These are phyloP conservation scores for Parietaria judaica DNA, from an alignment of 306 rosid species.

Conservation along the genomic window DNA sequence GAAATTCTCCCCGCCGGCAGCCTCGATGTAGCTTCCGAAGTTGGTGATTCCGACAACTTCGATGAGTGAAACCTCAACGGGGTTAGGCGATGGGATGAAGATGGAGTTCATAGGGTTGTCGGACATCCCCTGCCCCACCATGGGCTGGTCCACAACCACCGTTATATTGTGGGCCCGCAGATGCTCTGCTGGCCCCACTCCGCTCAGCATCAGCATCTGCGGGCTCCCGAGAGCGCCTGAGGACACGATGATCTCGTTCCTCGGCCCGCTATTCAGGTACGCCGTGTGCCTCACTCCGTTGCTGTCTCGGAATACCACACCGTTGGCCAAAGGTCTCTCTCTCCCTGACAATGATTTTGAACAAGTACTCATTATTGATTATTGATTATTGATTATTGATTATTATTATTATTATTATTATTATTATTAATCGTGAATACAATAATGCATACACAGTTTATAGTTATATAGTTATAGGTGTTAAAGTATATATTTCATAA, in stretches of 20 bases:
- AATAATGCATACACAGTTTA: too few species aligned
- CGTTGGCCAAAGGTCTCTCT: slow-evolving; percentile 44
- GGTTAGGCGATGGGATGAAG: slow-evolving; percentile 57
- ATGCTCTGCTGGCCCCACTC: slow-evolving; percentile 42
- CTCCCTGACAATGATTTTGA: slow-evolving; percentile 16
- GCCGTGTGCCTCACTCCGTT: slow-evolving; percentile 33
- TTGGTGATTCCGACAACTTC: slow-evolving; percentile 47
- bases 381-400: too few species aligned
- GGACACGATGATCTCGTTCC: slow-evolving; percentile 48
- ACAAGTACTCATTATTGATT: not conserved
- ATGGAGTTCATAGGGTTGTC: slow-evolving; percentile 70
- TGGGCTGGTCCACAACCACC: slow-evolving; percentile 40
- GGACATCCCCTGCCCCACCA: slow-evolving; percentile 54
- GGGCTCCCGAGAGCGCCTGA: slow-evolving; percentile 85
- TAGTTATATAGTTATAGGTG: too few species aligned
- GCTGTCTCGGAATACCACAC: slow-evolving; percentile 47
- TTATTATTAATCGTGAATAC: too few species aligned
- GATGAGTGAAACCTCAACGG: slow-evolving; percentile 46
- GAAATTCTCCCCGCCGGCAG: slow-evolving; percentile 68
- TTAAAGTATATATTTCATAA: too few species aligned
- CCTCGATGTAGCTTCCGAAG: slow-evolving; percentile 51
- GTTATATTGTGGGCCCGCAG: slow-evolving; percentile 39
- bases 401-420: too few species aligned
- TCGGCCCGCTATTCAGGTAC: slow-evolving; percentile 21
- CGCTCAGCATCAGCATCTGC: slow-evolving; percentile 60